These are phyloP conservation scores for Osmanthus fragrans DNA, from an alignment of 257 asterid genomes.

Conservation along the genomic window DNA sequence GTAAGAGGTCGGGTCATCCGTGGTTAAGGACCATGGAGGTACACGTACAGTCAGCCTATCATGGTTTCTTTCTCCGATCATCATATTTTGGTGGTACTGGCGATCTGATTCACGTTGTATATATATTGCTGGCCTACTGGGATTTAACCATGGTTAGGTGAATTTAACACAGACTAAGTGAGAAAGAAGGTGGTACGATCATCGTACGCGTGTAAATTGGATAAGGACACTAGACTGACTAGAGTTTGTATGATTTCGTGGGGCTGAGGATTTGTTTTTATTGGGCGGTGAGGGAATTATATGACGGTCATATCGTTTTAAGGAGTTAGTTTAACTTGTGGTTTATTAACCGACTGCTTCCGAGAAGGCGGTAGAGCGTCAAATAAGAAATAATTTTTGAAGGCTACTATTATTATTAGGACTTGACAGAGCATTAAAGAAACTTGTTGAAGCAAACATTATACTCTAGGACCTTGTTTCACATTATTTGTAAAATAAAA, in stretches of 20 bases:
- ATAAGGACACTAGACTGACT: neutral
- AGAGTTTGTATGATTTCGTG: neutral
- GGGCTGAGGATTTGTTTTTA: conserved; percentile 5
- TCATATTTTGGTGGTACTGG: conserved; percentile 26
- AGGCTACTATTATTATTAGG: neutral
- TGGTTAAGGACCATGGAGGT: conserved; percentile 58
- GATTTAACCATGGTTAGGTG: conserved; percentile 41
- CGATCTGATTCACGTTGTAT: conserved; percentile 32
- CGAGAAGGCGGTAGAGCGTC: conserved; percentile 31
- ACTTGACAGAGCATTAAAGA: neutral
- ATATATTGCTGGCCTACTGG: conserved; percentile 58
- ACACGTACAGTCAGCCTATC: conserved; percentile 40
- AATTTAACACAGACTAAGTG: conserved; percentile 36
- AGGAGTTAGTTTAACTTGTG: neutral
- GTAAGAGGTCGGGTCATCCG: conserved; percentile 30
- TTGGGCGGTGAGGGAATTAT: conserved; percentile 23
- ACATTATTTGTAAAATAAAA: too few relatives aligned
- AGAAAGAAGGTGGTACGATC: conserved; percentile 15
- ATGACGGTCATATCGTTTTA: neutral
- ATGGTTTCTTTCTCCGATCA: conserved; percentile 50
- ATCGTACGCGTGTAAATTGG: conserved; percentile 32
- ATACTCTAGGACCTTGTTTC: too few relatives aligned
- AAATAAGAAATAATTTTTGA: neutral
- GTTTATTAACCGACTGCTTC: conserved; percentile 34
- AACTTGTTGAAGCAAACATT: too few relatives aligned